Conservation (phyloP, 1,284 basidiomycete genomes). For the Rhizoctonia solani region DNA sequence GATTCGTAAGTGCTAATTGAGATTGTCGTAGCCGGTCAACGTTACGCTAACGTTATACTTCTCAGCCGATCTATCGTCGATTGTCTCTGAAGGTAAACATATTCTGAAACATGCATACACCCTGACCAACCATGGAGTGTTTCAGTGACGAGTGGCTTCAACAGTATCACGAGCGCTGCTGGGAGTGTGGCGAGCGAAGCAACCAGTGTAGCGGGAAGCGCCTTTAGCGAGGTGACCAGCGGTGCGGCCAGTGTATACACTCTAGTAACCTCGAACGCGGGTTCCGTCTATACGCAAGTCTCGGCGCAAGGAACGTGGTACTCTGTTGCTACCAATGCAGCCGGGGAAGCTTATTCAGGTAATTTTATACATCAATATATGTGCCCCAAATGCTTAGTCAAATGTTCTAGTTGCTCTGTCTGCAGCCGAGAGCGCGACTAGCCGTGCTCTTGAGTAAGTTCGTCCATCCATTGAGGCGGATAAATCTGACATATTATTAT, state of each 20-base stretch:
- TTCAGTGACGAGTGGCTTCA: neutral
- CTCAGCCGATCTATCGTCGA: too few species aligned
- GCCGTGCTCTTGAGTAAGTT: neutral
- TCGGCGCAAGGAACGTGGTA: conserved; percentile 17
- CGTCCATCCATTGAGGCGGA: neutral
- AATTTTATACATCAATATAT: too few species aligned
- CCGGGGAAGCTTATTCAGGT: conserved; percentile 15
- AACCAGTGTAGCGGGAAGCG: conserved; percentile 3
- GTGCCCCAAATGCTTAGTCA: too few species aligned
- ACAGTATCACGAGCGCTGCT: neutral
- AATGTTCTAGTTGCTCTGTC: conserved; percentile 7
- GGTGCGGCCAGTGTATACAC: neutral
- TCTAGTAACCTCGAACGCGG: neutral
- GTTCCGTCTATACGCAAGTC: conserved; percentile 5
- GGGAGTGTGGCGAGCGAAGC: neutral
- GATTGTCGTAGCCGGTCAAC: too few species aligned
- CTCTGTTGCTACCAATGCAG: conserved; percentile 22
- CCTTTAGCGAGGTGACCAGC: neutral
- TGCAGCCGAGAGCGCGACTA: neutral
- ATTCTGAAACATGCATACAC: too few species aligned
- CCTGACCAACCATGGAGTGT: neutral
- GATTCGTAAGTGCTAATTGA: neutral
- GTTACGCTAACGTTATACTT: conserved; percentile 6
- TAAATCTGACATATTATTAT: neutral
- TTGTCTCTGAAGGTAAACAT: too few species aligned